Conservation (phyloP, 2,329 filamentous ascomycete species). For the Beauveria medogensis region DNA sequence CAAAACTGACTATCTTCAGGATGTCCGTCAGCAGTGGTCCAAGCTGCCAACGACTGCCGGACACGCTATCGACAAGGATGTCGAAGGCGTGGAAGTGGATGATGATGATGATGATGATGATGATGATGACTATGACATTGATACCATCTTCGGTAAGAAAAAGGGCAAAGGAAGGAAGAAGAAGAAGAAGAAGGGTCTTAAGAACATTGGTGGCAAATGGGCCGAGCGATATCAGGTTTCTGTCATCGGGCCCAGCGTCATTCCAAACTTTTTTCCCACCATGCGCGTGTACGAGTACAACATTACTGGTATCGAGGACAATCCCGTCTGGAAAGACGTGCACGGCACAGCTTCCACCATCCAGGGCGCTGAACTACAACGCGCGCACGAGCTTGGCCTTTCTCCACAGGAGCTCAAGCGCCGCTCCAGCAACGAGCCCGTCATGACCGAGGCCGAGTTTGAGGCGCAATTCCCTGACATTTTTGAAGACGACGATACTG, state of each 20-base stretch:
- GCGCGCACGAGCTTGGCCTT: constrained; percentile 18
- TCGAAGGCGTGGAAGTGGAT: constrained; percentile 16
- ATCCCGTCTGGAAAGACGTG: constrained; percentile 36
- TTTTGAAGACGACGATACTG: constrained; percentile 22
- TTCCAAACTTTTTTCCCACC: constrained; percentile 88
- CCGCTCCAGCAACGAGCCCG: constrained; percentile 18
- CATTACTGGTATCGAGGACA: constrained; percentile 63
- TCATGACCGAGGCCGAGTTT: constrained; percentile 21
- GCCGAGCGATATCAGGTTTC: constrained; percentile 80
- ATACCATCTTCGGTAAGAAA: background rate
- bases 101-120: constrained; percentile 17
- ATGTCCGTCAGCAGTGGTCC: constrained; percentile 71
- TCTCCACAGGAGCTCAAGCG: constrained; percentile 21
- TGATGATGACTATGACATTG: constrained; percentile 15
- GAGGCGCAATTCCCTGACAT: constrained; percentile 25
- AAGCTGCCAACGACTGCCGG: constrained; percentile 53
- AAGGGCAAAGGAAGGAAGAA: constrained; percentile 22
- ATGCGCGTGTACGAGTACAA: constrained; percentile 94
- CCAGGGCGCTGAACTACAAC: constrained; percentile 23
- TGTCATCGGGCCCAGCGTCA: constrained; percentile 75
- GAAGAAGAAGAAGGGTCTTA: constrained; percentile 45
- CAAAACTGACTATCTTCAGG: constrained; percentile 63
- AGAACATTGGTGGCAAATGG: constrained; percentile 66
- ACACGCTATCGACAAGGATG: background rate
- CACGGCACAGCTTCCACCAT: constrained; percentile 18